Evolutionary conservation across 768 basidiomycete species (phyloP), one percentile per base, ranked within the genome.

Genomic region (Naganishia onofrii): DNA sequence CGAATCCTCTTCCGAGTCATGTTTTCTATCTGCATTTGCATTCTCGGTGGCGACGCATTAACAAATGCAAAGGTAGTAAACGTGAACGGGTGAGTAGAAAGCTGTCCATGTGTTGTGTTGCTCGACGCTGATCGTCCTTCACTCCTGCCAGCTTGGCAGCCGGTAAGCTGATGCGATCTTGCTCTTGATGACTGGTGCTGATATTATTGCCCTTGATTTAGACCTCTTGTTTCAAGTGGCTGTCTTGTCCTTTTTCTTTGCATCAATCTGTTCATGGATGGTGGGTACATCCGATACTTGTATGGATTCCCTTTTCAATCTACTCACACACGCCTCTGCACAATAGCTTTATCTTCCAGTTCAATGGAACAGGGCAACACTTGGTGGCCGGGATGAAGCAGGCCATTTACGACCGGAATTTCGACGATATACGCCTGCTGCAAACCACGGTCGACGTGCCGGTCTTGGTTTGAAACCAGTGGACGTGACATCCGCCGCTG

Each of bases 331-430:
- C 19, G 48, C 34, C n/a, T 26, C 5, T 17, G 19, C 19, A n/a
- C 13, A 29, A n/a, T 42, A 68, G 67, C 68, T 69, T 13, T 69
- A 69, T 57, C 68, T 69, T 28, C 68, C 68, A 9, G 51, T 69
- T 15, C 44, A 32, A 19, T 69, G 46, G 42, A 57, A 69, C 46
- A 63, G 51, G 57, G n/a, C n/a, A 44, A 51, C 60, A 19, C 26
- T 29, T 12, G 38, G 7, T 32, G 1, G 29, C 29, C 31, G 56
- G 12, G 9, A 58, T n/a, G n/a, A n/a, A 12, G 34, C 57, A 53
- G 32, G 23, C 12, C 28, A 23, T 31, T 12, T 57, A 36, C 36
- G 44, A 28, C 17, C 26, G 55, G 38, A 42, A n/a, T 13, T 46
- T 29, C 67, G 67, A 21, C 54, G 54, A 12, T 34, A 56, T 32